Percentiles rank a stretch among this genome's conserved stretches.
These are phyloP conservation scores for Akanthomyces lecanii DNA, from an alignment of 2,329 filamentous ascomycete species.

Conservation along the genomic window DNA sequence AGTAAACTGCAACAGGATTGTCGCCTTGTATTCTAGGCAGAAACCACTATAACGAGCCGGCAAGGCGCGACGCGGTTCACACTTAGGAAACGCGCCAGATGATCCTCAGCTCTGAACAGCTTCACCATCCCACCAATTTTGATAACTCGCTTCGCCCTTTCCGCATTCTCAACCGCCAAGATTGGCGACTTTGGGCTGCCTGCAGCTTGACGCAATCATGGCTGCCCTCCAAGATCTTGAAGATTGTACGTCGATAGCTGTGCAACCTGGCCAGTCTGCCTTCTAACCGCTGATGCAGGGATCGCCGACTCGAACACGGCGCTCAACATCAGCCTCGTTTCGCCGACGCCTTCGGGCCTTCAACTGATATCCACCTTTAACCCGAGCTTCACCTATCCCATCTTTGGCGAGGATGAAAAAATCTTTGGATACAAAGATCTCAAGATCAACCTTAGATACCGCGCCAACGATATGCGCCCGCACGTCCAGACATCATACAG, in stretches of 20 bases:
- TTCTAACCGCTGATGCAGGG: constrained; percentile 41
- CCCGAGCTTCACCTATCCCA: constrained; percentile 82
- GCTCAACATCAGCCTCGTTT: constrained; percentile 56
- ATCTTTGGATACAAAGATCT: constrained; percentile 88
- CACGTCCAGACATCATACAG: constrained; percentile 66
- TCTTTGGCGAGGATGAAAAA: constrained; percentile 88
- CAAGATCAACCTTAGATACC: constrained; percentile 66
- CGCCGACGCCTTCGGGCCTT: constrained; percentile 44
- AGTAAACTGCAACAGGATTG: not conserved
- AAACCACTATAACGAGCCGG: constrained; percentile 7
- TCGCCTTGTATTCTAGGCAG: not conserved
- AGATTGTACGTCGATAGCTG: constrained; percentile 29
- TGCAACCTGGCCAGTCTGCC: not conserved
- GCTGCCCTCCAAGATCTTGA: constrained; percentile 28
- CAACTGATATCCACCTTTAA: constrained; percentile 67
- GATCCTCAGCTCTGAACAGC: not conserved
- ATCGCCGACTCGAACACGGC: constrained; percentile 58
- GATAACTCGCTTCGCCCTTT: not conserved
- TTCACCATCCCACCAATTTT: not conserved
- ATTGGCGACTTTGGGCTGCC: not conserved
- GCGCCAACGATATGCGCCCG: constrained; percentile 71
- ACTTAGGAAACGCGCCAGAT: not conserved
- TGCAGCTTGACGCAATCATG: constrained; percentile 23
- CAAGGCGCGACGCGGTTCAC: constrained; percentile 1
- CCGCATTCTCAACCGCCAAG: not conserved